These are phyloP conservation scores for Pseudogymnoascus sp. DNA, from an alignment of 2,329 filamentous ascomycete genomes.

Conservation along the genomic window DNA sequence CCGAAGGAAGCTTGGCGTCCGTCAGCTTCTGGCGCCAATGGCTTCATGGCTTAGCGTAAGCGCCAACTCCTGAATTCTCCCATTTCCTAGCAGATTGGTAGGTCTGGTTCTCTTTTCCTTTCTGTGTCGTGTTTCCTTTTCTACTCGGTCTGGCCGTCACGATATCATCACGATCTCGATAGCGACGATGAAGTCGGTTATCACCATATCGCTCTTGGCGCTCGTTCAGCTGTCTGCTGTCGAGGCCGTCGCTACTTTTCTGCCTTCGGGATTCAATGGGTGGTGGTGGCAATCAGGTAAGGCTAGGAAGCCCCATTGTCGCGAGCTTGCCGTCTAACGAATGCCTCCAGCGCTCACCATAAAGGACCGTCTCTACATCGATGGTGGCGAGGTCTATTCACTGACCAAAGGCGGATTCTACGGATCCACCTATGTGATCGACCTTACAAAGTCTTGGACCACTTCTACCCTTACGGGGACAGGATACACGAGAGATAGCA, in stretches of 20 bases:
- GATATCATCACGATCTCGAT: background rate
- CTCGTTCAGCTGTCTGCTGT: background rate
- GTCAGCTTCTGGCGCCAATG: background rate
- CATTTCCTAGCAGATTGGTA: background rate
- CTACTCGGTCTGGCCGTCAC: background rate
- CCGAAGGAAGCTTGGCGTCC: background rate
- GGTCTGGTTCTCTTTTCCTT: background rate
- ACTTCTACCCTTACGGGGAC: conserved; percentile 12
- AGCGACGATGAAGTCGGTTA: conserved; percentile 5
- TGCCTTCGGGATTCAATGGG: background rate
- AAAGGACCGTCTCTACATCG: conserved; percentile 3
- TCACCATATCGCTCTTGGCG: background rate
- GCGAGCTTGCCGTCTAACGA: background rate
- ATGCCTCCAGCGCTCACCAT: background rate
- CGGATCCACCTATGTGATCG: conserved; percentile 14
- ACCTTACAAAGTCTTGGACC: conserved; percentile 16
- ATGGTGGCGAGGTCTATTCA: background rate
- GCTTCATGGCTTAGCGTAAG: background rate
- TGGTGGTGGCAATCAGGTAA: conserved; percentile 5
- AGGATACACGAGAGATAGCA: background rate
- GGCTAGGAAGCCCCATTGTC: background rate
- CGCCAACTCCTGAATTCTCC: background rate
- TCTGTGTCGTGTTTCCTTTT: background rate
- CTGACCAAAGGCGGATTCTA: background rate
- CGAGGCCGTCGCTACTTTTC: background rate